phyloP scores from a whole-genome alignment of 805 yeast genomes.

The Pichia californica region DNA sequence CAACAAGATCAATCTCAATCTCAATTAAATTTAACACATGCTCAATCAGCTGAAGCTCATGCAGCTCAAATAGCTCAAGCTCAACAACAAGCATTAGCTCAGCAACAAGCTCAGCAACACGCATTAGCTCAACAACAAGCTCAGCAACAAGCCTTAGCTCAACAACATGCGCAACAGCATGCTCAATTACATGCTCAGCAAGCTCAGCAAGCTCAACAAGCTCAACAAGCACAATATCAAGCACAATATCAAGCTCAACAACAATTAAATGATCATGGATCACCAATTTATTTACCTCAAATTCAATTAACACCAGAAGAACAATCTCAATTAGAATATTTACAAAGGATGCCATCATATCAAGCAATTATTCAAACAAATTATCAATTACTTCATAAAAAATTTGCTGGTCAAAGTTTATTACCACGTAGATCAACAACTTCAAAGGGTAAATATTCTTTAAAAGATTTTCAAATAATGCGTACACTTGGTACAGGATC shows the following conservation, averaged over 20 bases:
- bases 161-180: constrained; percentile 1
- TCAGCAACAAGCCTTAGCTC: constrained; percentile 1
- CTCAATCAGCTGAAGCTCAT: background rate
- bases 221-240: background rate
- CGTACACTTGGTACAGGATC: constrained; percentile 57
- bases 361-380: constrained; percentile 32
- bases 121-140: constrained; percentile 4
- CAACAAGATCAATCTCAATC: constrained; percentile 2
- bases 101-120: background rate
- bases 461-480: constrained; percentile 49
- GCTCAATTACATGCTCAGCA: background rate
- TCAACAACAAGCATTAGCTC: constrained; percentile 2
- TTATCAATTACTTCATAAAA: constrained; percentile 23
- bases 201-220: background rate
- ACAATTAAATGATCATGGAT: background rate
- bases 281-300: background rate
- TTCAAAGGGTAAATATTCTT: constrained; percentile 52
- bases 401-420: constrained; percentile 22
- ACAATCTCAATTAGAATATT: constrained; percentile 23
- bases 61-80: constrained; percentile 1
- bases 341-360: constrained; percentile 31
- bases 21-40: too few species aligned
- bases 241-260: background rate
- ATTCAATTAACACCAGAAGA: constrained; percentile 21
- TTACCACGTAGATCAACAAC: constrained; percentile 33